Evolutionary conservation across 164 flowering plant species (phyloP).

Genomic region (Umbellularia californica): DNA sequence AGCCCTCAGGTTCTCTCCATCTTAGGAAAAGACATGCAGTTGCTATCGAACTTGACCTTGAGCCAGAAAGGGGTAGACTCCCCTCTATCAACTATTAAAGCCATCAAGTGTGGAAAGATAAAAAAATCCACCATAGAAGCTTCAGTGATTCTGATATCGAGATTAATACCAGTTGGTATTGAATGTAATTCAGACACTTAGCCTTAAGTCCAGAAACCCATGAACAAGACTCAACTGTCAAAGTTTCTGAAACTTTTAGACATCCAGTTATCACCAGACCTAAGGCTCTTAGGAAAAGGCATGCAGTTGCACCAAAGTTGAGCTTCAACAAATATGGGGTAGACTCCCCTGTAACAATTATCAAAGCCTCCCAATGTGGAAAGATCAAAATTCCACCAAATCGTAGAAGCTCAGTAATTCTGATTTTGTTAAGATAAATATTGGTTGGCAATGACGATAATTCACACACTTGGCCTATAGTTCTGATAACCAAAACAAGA

Average conservation of each 20-base stretch:
- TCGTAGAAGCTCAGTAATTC: no score
- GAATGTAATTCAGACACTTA: not conserved
- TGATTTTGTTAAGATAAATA: no score
- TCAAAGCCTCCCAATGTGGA: not conserved
- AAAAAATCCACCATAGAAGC: no score
- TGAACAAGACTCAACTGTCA: constrained; percentile 25
- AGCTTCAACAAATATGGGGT: not conserved
- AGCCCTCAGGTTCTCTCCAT: not conserved
- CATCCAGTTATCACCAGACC: not conserved
- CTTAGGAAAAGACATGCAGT: not conserved
- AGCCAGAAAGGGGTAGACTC: not conserved
- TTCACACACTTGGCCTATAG: not conserved
- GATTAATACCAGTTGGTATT: no score
- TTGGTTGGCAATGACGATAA: not conserved
- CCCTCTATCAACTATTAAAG: not conserved
- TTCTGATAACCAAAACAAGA: not conserved
- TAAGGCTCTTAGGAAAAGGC: not conserved
- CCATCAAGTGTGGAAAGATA: not conserved
- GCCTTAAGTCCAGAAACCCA: not conserved
- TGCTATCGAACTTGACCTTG: not conserved
- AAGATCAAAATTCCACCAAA: no score
- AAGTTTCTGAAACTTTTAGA: constrained; percentile 45
- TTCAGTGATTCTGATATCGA: no score
- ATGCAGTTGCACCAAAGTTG: not conserved
- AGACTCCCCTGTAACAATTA: not conserved